Evolutionary conservation across 2,329 filamentous ascomycete genomes (phyloP), one percentile per base, ranked within the genome.

Genomic region (Cladosporium sp.): DNA sequence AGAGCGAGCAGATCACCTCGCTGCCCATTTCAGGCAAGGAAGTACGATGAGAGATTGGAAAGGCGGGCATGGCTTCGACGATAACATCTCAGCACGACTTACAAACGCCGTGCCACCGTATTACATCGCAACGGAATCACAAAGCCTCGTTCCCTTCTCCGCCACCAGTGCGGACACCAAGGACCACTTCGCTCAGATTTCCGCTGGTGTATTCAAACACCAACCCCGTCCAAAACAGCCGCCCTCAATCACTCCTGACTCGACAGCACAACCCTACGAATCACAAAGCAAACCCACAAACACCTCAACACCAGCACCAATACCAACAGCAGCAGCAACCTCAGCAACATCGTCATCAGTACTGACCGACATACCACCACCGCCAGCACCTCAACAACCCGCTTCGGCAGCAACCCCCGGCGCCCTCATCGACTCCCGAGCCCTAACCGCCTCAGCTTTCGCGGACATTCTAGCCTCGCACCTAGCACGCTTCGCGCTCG

Each of bases 381-480:
- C 22, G 22, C 4, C 22, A 5, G 9, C 22, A 27, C 22, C 22
- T 27, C 22, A 27, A 27, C 22, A 27, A 9, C 22, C 22, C 22
- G 22, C 22, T 9, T 9, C 22, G 22, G 22, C 22, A 27, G 9
- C 22, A 9, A 27, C 22, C 22, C 5, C 22, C 22, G 9, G 22
- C 22, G 43, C 43, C 5, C 43, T 47, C 7, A n/a, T 27, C 4
- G 43, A 47, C 8, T 30, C 20, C 3, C 35, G 43, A 11, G 47
- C 43, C 22, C 38, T 39, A 13, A 43, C 29, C 15, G 47, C 48
- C 7, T 40, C 54, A 8, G 73, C 70, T 2, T 72, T 70, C 55
- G 73, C 70, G 69, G 71, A 73, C 42, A 67, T 72, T 6, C 57
- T 74, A 13, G 72, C 71, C 0, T 59, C 73, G 2, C 62, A 66